Percentiles rank a stretch among this genome's conserved stretches.
Conservation (phyloP, 208 protist genomes). For the Paratrypanosoma confusum region DNA sequence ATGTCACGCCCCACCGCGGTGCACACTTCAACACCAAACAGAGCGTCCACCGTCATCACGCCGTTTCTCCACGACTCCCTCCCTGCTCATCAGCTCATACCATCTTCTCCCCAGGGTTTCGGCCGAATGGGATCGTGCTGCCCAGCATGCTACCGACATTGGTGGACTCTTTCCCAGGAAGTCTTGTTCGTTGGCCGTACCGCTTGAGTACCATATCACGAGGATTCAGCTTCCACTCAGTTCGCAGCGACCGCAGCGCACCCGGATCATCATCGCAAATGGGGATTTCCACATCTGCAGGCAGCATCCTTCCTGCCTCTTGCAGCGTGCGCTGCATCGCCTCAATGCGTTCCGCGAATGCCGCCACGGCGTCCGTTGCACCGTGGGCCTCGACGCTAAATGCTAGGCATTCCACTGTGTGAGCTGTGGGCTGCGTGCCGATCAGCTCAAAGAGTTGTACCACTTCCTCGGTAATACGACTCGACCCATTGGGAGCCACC, state of each 20-base stretch:
- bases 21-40: too few species aligned
- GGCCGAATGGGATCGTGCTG: slow-evolving; percentile 67
- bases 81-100: slow-evolving; percentile 18
- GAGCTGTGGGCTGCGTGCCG: slow-evolving; percentile 38
- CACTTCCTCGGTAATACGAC: slow-evolving; percentile 59
- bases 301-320: slow-evolving; percentile 9
- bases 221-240: slow-evolving; percentile 51
- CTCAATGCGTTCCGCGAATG: slow-evolving; percentile 13
- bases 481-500: slow-evolving; percentile 28
- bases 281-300: slow-evolving; percentile 30
- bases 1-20: too few species aligned
- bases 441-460: slow-evolving; percentile 48
- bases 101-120: slow-evolving; percentile 45
- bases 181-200: slow-evolving; percentile 55
- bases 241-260: slow-evolving; percentile 46
- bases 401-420: slow-evolving; percentile 46
- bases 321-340: slow-evolving; percentile 10
- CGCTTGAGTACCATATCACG: slow-evolving; percentile 67
- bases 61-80: background rate
- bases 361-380: slow-evolving; percentile 17
- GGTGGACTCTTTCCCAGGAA: slow-evolving; percentile 9
- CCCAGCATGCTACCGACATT: slow-evolving; percentile 71
- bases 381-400: slow-evolving; percentile 39
- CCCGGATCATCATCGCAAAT: slow-evolving; percentile 43
- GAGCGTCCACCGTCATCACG: too few species aligned